Percentiles rank a stretch among this genome's conserved stretches.
Evolutionary conservation across 495 filamentous ascomycete genomes (phyloP).

Genomic region (Penicillium malachiteum): DNA sequence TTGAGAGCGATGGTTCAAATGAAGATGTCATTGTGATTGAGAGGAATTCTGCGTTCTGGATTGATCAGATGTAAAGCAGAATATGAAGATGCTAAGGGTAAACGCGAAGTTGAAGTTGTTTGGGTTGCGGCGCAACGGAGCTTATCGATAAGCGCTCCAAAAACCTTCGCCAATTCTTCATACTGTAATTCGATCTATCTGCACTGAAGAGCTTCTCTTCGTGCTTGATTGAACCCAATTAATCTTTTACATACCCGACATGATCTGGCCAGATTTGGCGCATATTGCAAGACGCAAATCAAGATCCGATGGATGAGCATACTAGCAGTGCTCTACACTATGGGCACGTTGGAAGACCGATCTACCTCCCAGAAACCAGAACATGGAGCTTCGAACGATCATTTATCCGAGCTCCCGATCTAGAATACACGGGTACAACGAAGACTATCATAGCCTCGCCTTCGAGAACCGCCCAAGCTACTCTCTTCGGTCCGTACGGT

Average conservation of each 20-base stretch:
- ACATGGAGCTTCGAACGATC: conserved; percentile 56
- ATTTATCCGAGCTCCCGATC: conserved; percentile 24
- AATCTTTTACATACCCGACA: conserved; percentile 29
- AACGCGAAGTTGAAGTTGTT: conserved; percentile 9
- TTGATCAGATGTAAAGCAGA: too few species aligned
- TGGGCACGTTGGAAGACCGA: conserved; percentile 61
- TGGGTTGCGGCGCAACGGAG: conserved; percentile 36
- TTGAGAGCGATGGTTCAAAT: conserved; percentile 77
- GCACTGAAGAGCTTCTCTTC: background rate
- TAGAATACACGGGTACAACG: conserved; percentile 36
- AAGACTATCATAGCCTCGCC: conserved; percentile 30
- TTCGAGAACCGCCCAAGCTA: conserved; percentile 10
- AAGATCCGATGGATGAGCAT: conserved; percentile 62
- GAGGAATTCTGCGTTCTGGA: background rate
- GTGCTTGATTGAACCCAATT: background rate
- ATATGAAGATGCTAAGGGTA: too few species aligned
- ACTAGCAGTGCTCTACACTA: conserved; percentile 56
- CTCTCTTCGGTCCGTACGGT: conserved; percentile 4
- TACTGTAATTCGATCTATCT: background rate
- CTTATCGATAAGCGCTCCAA: conserved; percentile 26
- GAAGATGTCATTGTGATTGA: conserved; percentile 36
- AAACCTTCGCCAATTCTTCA: conserved; percentile 9
- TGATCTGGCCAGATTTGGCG: conserved; percentile 30
- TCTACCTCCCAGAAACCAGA: conserved; percentile 52
- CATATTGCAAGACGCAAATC: conserved; percentile 35